Evolutionary conservation across 345 rosid species (phyloP), one percentile per base, ranked within the genome.

Genomic region (Rhodamnia rubescens): DNA sequence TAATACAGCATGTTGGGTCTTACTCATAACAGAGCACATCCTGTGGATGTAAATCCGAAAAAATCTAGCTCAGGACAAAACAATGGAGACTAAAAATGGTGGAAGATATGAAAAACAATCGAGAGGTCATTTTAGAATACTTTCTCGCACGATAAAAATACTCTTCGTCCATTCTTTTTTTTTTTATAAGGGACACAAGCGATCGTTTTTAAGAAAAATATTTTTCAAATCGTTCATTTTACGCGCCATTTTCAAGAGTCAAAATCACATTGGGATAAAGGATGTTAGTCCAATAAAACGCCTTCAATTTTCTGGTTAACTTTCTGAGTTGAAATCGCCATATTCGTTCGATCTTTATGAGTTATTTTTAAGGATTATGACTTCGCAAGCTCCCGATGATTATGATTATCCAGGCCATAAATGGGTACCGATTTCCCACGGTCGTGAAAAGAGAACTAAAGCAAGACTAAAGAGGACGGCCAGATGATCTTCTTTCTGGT

Each of bases 121-220:
- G 42, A 49, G 78, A 83, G 27, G 27, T 55, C 85, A 0, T 50
- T 50, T 50, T 2, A 64, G 3, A 64, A 64, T 29, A 64, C 29
- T 18, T 15, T 29, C 1, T 0, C 0, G 0, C 2, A 29, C 0
- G 44, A 16, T 7, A 3, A 15, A 58, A 1, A 15, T 29, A 27
- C 3, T 13, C 3, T 15, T 29, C 4, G 0, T 64, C 29, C 2
- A 16, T 14, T 61, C 2, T 15, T 15, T 61, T 2, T 50, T 49
- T 10, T 11, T 0, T 61, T 61, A 15, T 8, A 16, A 64, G 10
- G 0, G 0, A 29, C 18, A 6, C 1, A 20, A 15, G 6, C 8
- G 1, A 16, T 29, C 4, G 5, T 29, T 64, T 64, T 61, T 27
- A 7, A 2, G 0, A 15, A 61, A 61, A 27, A 0, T 14, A 15